These are phyloP conservation scores for Quercus agrifolia DNA, from an alignment of 306 rosid genomes.

Conservation along the genomic window DNA sequence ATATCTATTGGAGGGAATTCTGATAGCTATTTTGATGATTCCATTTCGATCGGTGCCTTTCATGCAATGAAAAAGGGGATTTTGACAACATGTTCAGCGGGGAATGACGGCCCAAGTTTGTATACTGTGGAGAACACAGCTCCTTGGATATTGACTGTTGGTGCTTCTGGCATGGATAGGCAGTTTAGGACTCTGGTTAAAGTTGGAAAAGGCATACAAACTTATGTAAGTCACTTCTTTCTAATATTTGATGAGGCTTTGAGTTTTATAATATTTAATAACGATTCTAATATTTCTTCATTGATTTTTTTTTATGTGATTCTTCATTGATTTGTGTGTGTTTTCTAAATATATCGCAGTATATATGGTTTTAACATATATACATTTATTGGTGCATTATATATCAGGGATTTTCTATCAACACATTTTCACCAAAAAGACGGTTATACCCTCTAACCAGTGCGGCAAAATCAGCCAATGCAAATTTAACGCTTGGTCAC, in stretches of 20 bases:
- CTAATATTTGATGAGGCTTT: no score
- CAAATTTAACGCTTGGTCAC: conserved; percentile 13
- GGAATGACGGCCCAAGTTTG: conserved; percentile 47
- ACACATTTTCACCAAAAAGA: conserved; percentile 21
- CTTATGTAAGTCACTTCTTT: conserved; percentile 30
- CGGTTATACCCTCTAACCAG: background rate
- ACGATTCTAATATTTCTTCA: no score
- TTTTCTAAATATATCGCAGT: no score
- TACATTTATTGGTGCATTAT: background rate
- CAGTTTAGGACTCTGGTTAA: no score
- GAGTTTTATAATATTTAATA: no score
- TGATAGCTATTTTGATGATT: background rate
- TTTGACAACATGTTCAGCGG: conserved; percentile 63
- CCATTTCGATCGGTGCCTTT: conserved; percentile 1
- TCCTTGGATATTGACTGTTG: conserved; percentile 66
- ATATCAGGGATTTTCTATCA: conserved; percentile 58
- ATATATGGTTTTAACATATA: background rate
- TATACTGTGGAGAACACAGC: conserved; percentile 51
- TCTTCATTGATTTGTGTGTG: no score
- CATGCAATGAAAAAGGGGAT: conserved; percentile 60
- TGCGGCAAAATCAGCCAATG: conserved; percentile 51
- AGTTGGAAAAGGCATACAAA: no score
- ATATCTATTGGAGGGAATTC: conserved; percentile 54
- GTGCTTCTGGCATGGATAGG: no score
- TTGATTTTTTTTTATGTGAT: no score